These are phyloP conservation scores for Trypanosoma avium DNA, from an alignment of 208 protist genomes.

Conservation along the genomic window DNA sequence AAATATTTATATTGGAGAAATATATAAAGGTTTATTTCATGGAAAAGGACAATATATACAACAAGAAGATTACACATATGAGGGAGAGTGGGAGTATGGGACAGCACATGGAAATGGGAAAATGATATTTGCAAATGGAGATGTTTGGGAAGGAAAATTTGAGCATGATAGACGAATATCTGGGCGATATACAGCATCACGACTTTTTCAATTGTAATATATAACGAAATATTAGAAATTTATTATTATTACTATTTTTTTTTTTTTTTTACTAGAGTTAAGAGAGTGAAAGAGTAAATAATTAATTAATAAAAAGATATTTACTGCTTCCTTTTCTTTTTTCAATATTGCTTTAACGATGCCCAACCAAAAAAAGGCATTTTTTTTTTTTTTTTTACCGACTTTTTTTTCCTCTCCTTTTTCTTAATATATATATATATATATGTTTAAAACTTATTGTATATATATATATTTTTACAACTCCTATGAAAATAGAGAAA, in stretches of 20 bases:
- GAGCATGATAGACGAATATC: slow-evolving; percentile 37
- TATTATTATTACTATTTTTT: slow-evolving; percentile 2
- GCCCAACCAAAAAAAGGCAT: too few species aligned
- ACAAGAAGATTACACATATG: slow-evolving; percentile 49
- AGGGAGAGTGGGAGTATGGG: slow-evolving; percentile 61
- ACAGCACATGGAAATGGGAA: slow-evolving; percentile 59
- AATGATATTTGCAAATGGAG: slow-evolving; percentile 65
- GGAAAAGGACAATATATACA: slow-evolving; percentile 51
- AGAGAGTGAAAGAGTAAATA: too few species aligned
- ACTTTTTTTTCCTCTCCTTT: slow-evolving; percentile 18
- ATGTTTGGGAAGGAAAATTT: slow-evolving; percentile 67
- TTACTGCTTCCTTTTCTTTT: too few species aligned
- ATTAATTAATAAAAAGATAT: too few species aligned
- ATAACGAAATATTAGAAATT: not conserved
- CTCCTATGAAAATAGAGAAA: too few species aligned
- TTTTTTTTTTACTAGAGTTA: not conserved
- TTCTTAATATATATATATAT: too few species aligned
- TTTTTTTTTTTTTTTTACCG: not conserved
- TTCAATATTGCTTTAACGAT: too few species aligned
- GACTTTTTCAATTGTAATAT: slow-evolving; percentile 23
- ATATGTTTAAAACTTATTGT: too few species aligned
- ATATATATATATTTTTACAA: too few species aligned
- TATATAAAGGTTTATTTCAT: slow-evolving; percentile 45
- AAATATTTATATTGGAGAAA: slow-evolving; percentile 53
- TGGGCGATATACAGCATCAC: slow-evolving; percentile 41